Evolutionary conservation across 176 grass and related monocot genomes (phyloP), one percentile per base, ranked within the genome.

Genomic region (Echinochloa phyllopogon): DNA sequence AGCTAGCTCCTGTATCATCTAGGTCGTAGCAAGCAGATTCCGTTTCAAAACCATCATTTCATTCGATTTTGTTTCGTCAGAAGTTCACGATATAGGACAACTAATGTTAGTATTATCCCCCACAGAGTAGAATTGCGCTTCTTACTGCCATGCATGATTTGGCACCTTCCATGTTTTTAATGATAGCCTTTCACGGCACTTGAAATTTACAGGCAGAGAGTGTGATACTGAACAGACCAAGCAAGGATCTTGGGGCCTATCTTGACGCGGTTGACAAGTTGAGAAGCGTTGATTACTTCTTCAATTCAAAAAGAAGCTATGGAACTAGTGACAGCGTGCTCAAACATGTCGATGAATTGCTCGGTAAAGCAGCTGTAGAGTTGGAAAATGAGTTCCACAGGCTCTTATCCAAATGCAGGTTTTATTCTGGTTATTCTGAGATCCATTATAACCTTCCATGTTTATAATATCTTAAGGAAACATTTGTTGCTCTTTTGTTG

Each of bases 311-410:
- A 23, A 85, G 77, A 69, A 84, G 55, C 59, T 86, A 49, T 5
- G 53, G 4, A 68, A 74, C n/a, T 13, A 85, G 57, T 15, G 84
- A 88, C 24, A 65, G 61, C 12, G 78, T 80, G 44, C 77, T 87
- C 24, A 81, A 65, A 44, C 91, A 63, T 65, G 68, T 79, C 15
- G 83, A 88, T 12, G 44, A 68, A 67, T 82, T 94, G 79, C 75
- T 94, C 50, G 60, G 15, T 55, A 85, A 86, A 62, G 89, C 89
- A 17, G 61, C 75, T 12, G 21, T 39, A 10, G 89, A 78, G 71
- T 27, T 89, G 52, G 94, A 82, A 69, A 78, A 83, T 57, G 87
- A 97, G 77, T 94, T 97, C 79, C 85, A 62, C 6, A 81, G 89
- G 65, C 59, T 81, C 67, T 68, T 94, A 61, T 65, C 64, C 38